Percentiles rank a stretch among this genome's conserved stretches.
Conservation (phyloP, 1,139 yeast species). For the Saccharomyces pastorianus region DNA sequence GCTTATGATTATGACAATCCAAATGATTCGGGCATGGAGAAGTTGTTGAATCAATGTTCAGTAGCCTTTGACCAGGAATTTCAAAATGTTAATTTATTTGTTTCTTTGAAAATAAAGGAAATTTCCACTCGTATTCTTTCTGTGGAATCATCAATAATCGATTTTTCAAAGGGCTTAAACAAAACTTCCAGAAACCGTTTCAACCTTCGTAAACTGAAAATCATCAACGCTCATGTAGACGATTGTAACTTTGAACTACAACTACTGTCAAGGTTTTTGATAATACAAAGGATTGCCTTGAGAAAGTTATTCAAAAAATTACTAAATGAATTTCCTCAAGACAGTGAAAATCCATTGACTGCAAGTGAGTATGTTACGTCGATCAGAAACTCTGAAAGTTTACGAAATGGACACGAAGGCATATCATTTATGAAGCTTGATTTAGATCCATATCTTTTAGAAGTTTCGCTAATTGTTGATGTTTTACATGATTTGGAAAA, state of each 20-base stretch:
- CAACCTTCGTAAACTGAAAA: conserved; percentile 11
- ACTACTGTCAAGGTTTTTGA: conserved; percentile 62
- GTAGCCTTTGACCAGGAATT: conserved; percentile 34
- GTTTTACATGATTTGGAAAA: conserved; percentile 34
- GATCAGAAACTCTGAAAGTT: conserved; percentile 32
- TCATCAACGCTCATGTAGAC: conserved; percentile 17
- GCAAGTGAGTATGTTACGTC: conserved; percentile 29
- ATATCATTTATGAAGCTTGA: conserved; percentile 58
- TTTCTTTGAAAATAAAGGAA: conserved; percentile 27
- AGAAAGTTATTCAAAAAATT: conserved; percentile 77
- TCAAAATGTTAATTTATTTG: conserved; percentile 22
- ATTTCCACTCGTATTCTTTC: conserved; percentile 24
- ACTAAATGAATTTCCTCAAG: conserved; percentile 46
- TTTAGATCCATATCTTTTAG: conserved; percentile 55
- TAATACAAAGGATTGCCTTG: conserved; percentile 75
- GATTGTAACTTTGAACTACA: conserved; percentile 43
- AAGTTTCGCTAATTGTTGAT: conserved; percentile 52
- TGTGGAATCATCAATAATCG: conserved; percentile 19
- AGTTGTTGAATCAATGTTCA: conserved; percentile 12
- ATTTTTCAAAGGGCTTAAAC: conserved; percentile 1
- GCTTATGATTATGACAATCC: conserved; percentile 16
- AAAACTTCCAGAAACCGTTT: not conserved
- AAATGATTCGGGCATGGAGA: not conserved
- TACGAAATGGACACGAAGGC: conserved; percentile 32
- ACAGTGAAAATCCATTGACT: conserved; percentile 16